Evolutionary conservation across 108 stramenopile genomes (phyloP), one percentile per base, ranked within the genome.

Genomic region (Skeletonema marinoi): DNA sequence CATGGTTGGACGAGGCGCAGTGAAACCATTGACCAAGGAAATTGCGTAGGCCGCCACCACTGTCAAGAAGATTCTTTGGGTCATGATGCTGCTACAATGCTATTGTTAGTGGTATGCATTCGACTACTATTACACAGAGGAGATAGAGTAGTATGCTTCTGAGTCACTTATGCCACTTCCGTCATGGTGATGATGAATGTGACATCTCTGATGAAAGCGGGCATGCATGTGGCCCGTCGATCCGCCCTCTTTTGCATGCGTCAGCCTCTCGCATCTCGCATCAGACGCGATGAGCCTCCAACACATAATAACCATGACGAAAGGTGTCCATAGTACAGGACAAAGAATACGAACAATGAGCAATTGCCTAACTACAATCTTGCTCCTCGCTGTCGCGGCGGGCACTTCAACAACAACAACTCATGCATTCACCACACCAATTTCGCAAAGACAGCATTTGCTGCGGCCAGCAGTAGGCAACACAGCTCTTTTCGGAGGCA

Each of bases 401-500:
- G 21, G 21, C 9, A 56, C 54, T 12, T 9, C 2, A 56, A 29
- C 21, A 21, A 35, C 60, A 13, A 60, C 66, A 32, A 32, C 68
- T 6, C 21, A 64, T 35, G 69, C 77, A 0, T 66, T 78, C 32
- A 25, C 70, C 12, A 30, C 69, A 9, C 63, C 69, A 9, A 7
- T n/a, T 8, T 56, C 3, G 3, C 44, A 46, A 46, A 3, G 16
- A 46, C 14, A 46, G 44, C 16, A 25, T 17, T 67, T 14, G 8
- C 14, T 48, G 41, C 21, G 10, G 32, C 70, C 31, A 32, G 5
- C 44, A 19, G 19, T 35, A 2, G 25, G 35, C 66, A 19, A 19
- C 10, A 82, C 74, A 11, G 65, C 56, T 12, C 70, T 75, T 31
- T 39, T 60, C 61, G 68, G 74, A 8, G 56, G 54, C 29, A 82